phyloP scores from a whole-genome alignment of 805 yeast genomes.

The Sugiyamaella smithiae region DNA sequence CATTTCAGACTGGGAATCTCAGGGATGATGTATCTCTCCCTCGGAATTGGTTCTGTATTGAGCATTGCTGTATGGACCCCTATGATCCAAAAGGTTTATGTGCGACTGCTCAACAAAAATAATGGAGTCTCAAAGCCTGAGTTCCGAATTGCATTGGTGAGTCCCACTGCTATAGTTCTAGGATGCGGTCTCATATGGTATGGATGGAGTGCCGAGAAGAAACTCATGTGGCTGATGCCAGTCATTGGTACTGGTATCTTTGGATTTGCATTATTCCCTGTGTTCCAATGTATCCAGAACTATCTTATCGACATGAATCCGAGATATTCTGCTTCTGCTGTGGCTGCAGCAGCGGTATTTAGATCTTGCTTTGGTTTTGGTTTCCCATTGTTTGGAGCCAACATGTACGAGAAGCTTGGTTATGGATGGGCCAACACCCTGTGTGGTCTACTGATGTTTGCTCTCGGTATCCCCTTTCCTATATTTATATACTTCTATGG shows the following conservation, averaged over 20 bases:
- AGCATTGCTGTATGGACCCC: constrained; percentile 52
- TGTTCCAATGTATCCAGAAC: constrained; percentile 65
- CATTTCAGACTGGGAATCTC: constrained; percentile 47
- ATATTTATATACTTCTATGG: constrained; percentile 55
- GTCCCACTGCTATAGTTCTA: constrained; percentile 48
- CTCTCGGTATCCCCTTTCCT: constrained; percentile 65
- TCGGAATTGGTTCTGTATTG: constrained; percentile 52
- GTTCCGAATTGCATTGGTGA: constrained; percentile 52
- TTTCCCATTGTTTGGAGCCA: constrained; percentile 62
- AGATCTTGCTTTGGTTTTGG: constrained; percentile 66
- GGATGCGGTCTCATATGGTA: constrained; percentile 65
- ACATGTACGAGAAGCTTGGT: constrained; percentile 54
- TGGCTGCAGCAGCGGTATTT: constrained; percentile 65
- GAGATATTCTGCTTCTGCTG: constrained; percentile 63
- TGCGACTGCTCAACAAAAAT: constrained; percentile 39
- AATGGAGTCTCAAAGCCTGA: constrained; percentile 61
- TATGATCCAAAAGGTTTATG: constrained; percentile 42
- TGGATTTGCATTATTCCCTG: constrained; percentile 57
- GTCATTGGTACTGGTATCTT: constrained; percentile 58
- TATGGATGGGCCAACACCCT: constrained; percentile 72
- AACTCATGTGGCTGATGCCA: constrained; percentile 62
- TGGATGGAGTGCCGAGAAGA: constrained; percentile 65
- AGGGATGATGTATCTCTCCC: constrained; percentile 58
- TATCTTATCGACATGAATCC: constrained; percentile 72
- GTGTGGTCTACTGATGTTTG: constrained; percentile 55